Evolutionary conservation across 345 rosid species (phyloP).

Genomic region (Citrus sinensis): DNA sequence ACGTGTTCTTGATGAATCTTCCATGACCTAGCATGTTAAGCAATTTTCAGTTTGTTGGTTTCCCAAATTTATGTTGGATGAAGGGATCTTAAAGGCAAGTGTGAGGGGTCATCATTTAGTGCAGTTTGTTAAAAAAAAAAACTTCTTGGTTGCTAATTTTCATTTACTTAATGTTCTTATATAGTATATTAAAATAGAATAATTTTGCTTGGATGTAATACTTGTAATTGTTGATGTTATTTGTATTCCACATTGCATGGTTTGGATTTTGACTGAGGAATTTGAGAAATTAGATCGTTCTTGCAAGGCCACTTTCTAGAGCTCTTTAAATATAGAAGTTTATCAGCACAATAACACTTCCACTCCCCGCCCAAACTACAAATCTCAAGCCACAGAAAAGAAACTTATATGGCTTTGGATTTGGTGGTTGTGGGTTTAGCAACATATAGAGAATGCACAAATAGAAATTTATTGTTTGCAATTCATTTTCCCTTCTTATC

Average conservation of each 20-base stretch:
- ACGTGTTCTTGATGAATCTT: not conserved
- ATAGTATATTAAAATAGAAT: not conserved
- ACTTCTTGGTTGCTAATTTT: no score
- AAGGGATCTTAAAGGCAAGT: not conserved
- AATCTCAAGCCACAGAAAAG: not conserved
- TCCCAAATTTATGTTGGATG: not conserved
- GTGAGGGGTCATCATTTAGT: not conserved
- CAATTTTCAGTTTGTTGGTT: not conserved
- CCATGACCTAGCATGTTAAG: not conserved
- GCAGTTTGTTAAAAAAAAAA: not conserved
- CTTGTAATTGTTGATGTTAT: not conserved
- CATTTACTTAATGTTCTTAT: not conserved
- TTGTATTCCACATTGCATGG: not conserved
- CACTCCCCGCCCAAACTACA: not conserved
- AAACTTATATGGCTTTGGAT: not conserved
- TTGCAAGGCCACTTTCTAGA: not conserved
- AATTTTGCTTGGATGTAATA: not conserved
- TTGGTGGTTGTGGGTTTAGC: not conserved
- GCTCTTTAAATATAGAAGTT: not conserved
- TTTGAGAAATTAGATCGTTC: not conserved
- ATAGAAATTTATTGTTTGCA: not conserved
- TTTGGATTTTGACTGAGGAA: not conserved
- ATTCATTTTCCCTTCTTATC: not conserved
- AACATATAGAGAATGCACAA: not conserved
- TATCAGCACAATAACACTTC: not conserved